phyloP scores from a whole-genome alignment of 306 rosid genomes.

The Comarum palustre region DNA sequence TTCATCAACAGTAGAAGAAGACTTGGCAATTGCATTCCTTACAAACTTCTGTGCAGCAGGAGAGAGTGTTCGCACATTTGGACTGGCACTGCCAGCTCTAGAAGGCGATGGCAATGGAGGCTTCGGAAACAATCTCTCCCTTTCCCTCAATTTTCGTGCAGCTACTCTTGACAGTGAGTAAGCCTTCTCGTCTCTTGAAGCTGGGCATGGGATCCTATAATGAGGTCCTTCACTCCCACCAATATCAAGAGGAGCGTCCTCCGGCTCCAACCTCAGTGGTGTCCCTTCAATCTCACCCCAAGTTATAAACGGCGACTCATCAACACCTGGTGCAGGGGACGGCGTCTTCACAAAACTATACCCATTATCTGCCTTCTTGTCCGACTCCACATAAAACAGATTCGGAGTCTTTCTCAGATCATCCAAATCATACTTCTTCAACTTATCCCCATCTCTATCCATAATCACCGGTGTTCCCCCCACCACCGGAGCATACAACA shows the following conservation, averaged over 20 bases:
- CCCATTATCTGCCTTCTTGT: conserved; percentile 76
- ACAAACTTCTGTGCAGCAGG: conserved; percentile 97
- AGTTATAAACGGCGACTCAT: conserved; percentile 84
- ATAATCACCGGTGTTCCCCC: conserved; percentile 69
- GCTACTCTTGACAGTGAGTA: conserved; percentile 91
- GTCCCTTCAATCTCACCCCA: conserved; percentile 99
- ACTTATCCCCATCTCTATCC: conserved; percentile 66
- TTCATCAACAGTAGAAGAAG: conserved; percentile 77
- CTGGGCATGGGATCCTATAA: conserved; percentile 67
- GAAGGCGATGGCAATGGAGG: conserved; percentile 85
- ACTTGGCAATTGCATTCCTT: conserved; percentile 79
- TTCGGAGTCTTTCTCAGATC: conserved; percentile 91
- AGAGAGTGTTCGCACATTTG: conserved; percentile 72
- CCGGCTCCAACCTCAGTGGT: conserved; percentile 80
- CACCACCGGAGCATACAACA: conserved; percentile 70
- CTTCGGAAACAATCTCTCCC: conserved; percentile 77
- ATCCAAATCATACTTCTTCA: conserved; percentile 92
- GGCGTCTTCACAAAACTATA: conserved; percentile 85
- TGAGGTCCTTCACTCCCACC: conserved; percentile 92
- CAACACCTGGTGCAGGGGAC: conserved; percentile 89
- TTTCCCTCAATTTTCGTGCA: conserved; percentile 75
- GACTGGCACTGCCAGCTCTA: conserved; percentile 91
- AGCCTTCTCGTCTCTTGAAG: conserved; percentile 82
- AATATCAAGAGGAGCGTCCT: conserved; percentile 80
- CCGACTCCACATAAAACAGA: conserved; percentile 73